Evolutionary conservation across 1,139 yeast species (phyloP).

Genomic region (Ashbya aceris): DNA sequence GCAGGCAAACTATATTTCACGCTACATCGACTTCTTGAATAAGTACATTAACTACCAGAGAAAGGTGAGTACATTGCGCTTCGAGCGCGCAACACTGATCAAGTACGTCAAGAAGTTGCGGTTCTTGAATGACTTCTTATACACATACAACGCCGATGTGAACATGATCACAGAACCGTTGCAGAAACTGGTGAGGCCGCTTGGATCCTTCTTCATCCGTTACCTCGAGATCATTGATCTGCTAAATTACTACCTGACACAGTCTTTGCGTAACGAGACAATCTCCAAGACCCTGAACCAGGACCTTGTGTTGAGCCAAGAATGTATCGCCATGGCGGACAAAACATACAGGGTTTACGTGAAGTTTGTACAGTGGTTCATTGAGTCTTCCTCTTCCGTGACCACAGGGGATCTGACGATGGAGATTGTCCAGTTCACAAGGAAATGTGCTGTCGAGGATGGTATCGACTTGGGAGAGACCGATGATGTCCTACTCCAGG

Average conservation of each 20-base stretch:
- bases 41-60: conserved; percentile 26
- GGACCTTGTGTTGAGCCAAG: conserved; percentile 20
- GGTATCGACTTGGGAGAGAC: conserved; percentile 22
- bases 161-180: conserved; percentile 2
- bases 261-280: conserved; percentile 27
- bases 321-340: conserved; percentile 20
- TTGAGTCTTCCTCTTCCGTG: conserved; percentile 18
- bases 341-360: conserved; percentile 27
- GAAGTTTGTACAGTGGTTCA: conserved; percentile 30
- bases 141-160: conserved; percentile 7
- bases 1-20: conserved; percentile 22
- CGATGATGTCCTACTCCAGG: conserved; percentile 27
- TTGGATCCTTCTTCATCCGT: conserved; percentile 22
- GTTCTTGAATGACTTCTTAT: conserved; percentile 23
- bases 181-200: conserved; percentile 11
- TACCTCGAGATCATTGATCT: conserved; percentile 25
- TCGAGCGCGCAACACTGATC: conserved; percentile 28
- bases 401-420: conserved; percentile 17
- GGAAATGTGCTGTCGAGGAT: conserved; percentile 28
- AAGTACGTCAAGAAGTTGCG: conserved; percentile 29
- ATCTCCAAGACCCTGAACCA: conserved; percentile 28
- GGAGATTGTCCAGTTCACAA: conserved; percentile 25
- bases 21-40: conserved; percentile 25
- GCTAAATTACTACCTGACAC: conserved; percentile 26
- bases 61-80: conserved; percentile 23